These are phyloP conservation scores for Sedum album DNA, from an alignment of 164 flowering plant genomes.

Conservation along the genomic window DNA sequence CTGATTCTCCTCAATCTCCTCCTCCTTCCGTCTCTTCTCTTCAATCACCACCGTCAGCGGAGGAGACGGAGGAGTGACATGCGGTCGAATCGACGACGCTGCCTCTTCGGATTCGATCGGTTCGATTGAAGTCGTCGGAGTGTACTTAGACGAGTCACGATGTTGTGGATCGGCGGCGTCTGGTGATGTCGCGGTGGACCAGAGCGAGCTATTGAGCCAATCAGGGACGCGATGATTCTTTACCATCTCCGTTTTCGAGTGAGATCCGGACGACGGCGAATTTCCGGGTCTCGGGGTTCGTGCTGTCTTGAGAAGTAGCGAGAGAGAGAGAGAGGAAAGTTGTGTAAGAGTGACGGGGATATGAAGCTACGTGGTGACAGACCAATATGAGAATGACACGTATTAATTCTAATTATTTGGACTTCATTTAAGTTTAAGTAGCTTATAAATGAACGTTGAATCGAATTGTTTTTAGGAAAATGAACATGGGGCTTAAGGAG, in stretches of 20 bases:
- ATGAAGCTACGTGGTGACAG: neutral
- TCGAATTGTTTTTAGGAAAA: too few relatives aligned
- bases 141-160: slow-evolving; percentile 12
- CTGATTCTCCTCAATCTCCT: slow-evolving; percentile 17
- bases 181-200: slow-evolving; percentile 52
- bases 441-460: too few relatives aligned
- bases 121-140: slow-evolving; percentile 7
- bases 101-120: slow-evolving; percentile 11
- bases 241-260: slow-evolving; percentile 24
- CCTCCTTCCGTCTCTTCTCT: slow-evolving; percentile 15
- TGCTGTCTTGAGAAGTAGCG: too few relatives aligned
- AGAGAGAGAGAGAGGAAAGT: neutral
- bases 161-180: slow-evolving; percentile 17
- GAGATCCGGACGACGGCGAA: neutral
- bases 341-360: neutral
- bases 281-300: neutral
- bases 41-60: slow-evolving; percentile 13
- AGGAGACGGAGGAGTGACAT: slow-evolving; percentile 13
- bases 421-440: too few relatives aligned
- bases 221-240: slow-evolving; percentile 72
- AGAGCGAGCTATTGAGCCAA: slow-evolving; percentile 86
- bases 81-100: slow-evolving; percentile 12
- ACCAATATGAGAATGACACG: neutral
- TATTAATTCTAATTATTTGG: neutral
- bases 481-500: too few relatives aligned